Conservation (phyloP, 164 flowering plant species). For the Vitis amurensis region DNA sequence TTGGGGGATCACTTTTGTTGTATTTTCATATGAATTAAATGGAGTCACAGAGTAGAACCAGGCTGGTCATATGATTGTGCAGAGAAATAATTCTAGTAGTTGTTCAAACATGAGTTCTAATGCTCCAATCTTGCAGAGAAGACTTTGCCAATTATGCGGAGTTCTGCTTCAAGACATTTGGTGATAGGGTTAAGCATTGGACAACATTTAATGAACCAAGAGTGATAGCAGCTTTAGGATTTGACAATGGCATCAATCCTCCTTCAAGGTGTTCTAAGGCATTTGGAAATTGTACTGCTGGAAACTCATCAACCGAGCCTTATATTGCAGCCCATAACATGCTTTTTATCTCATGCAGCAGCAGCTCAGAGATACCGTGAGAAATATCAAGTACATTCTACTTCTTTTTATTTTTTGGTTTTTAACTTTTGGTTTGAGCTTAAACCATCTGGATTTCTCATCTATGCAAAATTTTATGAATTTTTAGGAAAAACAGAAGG, state of each 20-base stretch:
- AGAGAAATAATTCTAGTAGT: too few species aligned
- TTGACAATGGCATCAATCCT: slow-evolving; percentile 61
- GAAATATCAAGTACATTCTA: slow-evolving; percentile 49
- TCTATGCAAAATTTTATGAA: not conserved
- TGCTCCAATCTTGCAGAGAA: slow-evolving; percentile 1
- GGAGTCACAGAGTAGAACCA: too few species aligned
- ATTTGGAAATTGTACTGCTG: slow-evolving; percentile 62
- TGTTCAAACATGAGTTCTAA: not conserved
- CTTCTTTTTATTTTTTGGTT: not conserved
- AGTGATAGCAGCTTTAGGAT: slow-evolving; percentile 75
- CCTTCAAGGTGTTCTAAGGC: slow-evolving; percentile 71
- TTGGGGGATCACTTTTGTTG: too few species aligned
- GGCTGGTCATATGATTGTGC: too few species aligned
- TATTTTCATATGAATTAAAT: too few species aligned
- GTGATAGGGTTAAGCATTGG: slow-evolving; percentile 37
- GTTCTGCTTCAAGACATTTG: slow-evolving; percentile 32
- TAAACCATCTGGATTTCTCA: not conserved
- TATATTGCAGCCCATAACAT: slow-evolving; percentile 68
- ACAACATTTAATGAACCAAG: slow-evolving; percentile 42
- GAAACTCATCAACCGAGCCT: slow-evolving; percentile 75
- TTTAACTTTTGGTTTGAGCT: too few species aligned
- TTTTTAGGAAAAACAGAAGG: slow-evolving; percentile 54
- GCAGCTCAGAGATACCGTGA: slow-evolving; percentile 66
- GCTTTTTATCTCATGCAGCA: slow-evolving; percentile 60
- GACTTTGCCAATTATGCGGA: slow-evolving; percentile 22